Conservation (phyloP, 169 alveolate species). For the Eimeria falciformis region DNA sequence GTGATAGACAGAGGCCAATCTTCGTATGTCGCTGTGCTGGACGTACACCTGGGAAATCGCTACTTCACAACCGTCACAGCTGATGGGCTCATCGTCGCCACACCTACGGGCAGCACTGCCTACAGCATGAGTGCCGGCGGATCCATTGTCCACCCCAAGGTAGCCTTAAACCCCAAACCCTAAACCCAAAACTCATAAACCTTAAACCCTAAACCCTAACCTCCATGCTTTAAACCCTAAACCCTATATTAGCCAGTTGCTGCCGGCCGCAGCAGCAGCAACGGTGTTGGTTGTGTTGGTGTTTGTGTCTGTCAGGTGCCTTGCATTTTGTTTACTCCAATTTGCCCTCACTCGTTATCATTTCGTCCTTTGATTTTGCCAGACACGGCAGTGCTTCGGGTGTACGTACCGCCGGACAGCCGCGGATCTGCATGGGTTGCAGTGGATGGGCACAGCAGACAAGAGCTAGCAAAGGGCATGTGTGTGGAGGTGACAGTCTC, state of each 20-base stretch:
- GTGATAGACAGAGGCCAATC: slow-evolving; percentile 85
- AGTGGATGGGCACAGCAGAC: slow-evolving; percentile 71
- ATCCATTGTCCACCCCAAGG: slow-evolving; percentile 95
- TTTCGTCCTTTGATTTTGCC: slow-evolving; percentile 96
- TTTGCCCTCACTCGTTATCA: slow-evolving; percentile 97
- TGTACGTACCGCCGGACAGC: slow-evolving; percentile 83
- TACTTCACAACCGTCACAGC: slow-evolving; percentile 87
- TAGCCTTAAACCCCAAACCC: slow-evolving; percentile 15
- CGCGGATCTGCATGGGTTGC: slow-evolving; percentile 82
- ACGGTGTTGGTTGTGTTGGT: not conserved
- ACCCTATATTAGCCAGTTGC: too few relatives aligned
- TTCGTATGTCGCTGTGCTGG: slow-evolving; percentile 81
- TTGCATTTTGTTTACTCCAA: slow-evolving; percentile 94
- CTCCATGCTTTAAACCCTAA: too few relatives aligned
- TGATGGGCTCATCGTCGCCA: slow-evolving; percentile 90
- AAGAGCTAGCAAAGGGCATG: slow-evolving; percentile 62
- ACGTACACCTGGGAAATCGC: slow-evolving; percentile 81
- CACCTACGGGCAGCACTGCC: slow-evolving; percentile 99
- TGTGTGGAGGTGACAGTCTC: slow-evolving; percentile 37
- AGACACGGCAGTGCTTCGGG: slow-evolving; percentile 79
- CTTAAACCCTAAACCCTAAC: too few relatives aligned
- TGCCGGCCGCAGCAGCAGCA: not conserved
- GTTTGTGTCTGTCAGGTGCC: slow-evolving; percentile 81
- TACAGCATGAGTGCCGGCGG: slow-evolving; percentile 98
- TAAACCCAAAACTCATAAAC: too few relatives aligned